Percentiles rank a stretch among this genome's conserved stretches.
Conservation (phyloP, 2,329 filamentous ascomycete species). For the Grosmannia clavigera region DNA sequence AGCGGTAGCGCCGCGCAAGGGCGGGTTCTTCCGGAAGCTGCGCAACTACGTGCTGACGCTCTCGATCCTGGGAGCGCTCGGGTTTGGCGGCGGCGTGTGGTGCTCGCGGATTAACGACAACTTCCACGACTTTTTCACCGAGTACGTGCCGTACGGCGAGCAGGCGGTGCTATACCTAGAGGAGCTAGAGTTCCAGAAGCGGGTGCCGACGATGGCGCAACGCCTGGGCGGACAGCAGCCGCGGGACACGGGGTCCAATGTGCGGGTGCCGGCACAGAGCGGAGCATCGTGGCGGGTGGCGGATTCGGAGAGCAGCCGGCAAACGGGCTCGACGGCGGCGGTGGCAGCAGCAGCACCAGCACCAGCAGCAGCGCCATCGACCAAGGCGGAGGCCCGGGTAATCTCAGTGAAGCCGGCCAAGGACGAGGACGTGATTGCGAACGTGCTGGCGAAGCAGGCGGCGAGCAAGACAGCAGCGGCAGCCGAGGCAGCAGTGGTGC, state of each 20-base stretch:
- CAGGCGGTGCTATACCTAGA: conserved; percentile 91
- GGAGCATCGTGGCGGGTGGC: conserved; percentile 72
- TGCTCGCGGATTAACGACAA: conserved; percentile 91
- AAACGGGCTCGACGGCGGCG: conserved; percentile 24
- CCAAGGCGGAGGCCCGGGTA: conserved; percentile 11
- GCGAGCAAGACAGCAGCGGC: not conserved
- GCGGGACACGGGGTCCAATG: conserved; percentile 50
- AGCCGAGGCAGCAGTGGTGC: not conserved
- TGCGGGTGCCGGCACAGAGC: conserved; percentile 76
- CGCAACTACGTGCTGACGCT: conserved; percentile 67
- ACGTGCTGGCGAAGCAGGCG: not conserved
- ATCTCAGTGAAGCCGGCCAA: not conserved
- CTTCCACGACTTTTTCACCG: conserved; percentile 97
- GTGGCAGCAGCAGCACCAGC: not conserved
- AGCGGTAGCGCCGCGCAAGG: conserved; percentile 34
- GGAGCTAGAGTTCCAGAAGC: conserved; percentile 82
- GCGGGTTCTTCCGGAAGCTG: conserved; percentile 59
- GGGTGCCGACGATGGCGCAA: conserved; percentile 47
- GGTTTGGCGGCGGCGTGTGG: conserved; percentile 81
- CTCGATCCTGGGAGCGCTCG: conserved; percentile 60
- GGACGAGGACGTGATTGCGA: not conserved
- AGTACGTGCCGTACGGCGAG: conserved; percentile 90
- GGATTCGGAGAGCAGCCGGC: conserved; percentile 44
- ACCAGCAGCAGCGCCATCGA: not conserved
- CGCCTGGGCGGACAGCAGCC: conserved; percentile 36